Base-by-base conservation (phyloP, 1,284 basidiomycete species). In the Naganishia albida region DNA sequence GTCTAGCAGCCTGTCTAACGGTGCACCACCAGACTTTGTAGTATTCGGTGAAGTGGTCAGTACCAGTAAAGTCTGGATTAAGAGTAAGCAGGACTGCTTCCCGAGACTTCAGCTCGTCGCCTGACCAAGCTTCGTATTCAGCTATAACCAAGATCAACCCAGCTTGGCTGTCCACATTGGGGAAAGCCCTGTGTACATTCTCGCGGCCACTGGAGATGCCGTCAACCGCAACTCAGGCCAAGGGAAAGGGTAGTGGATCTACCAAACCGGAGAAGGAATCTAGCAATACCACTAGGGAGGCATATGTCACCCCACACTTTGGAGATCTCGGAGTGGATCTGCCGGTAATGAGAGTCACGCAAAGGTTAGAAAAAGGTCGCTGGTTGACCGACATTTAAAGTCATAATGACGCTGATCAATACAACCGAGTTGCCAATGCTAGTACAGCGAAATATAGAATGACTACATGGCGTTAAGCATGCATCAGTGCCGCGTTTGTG, bases 71-170 rank as follows among this genome's bases (percentile, higher is more conserved):
- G 82, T 88, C 18, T 96, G 88, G 85, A 77, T 96, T 54, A 94
- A 91, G 84, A 90, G 92, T 88, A 65, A 50, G 76, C 72, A 26
- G 0, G 10, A 34, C 34, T 6, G 6, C 34, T 34, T 34, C 10
- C 34, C 6, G 34, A 34, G 34, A 6, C 10, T 4, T 34, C 38
- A 70, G 57, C 23, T 42, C 23, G 20, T 0, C 30, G 46, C 7
- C 49, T 66, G 23, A 46, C 66, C n/a, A 71, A 15, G 70, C 42
- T 30, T 63, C n/a, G 20, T n/a, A 56, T 15, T 1, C 71, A 91
- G 90, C 86, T 39, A 72, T 93, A 26, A 96, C 93, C 0, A 83
- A 88, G 49, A 84, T 97, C 70, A 96, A 99, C 78, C 85, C 92
- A 0, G 84, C 85, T 10, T 99, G 96, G 96, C 78, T 99, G 44